Conservation (phyloP, 257 asterid species). For the Eustoma russellianum region DNA sequence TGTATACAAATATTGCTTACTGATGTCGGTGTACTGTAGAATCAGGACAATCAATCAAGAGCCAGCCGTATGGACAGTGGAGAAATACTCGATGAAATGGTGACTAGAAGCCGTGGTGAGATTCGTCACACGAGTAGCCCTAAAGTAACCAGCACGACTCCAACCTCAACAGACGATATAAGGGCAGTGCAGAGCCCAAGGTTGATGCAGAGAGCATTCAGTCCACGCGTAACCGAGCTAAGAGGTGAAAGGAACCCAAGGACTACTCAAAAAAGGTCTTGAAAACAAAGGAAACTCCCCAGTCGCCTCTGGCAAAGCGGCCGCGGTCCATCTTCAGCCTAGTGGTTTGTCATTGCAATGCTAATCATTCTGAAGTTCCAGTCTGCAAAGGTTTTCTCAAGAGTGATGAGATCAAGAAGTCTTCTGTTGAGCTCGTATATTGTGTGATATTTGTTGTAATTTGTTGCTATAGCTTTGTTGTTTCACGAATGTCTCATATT, state of each 20-base stretch:
- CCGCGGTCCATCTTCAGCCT: conserved; percentile 30
- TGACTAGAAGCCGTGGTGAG: conserved; percentile 92
- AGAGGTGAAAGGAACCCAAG: conserved; percentile 40
- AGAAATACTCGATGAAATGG: conserved; percentile 62
- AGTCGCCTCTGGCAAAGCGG: conserved; percentile 42
- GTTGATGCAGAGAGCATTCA: conserved; percentile 28
- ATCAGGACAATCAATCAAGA: conserved; percentile 37
- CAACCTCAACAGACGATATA: conserved; percentile 38
- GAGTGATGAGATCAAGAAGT: conserved; percentile 6
- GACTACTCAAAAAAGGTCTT: conserved; percentile 23
- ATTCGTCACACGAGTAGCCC: conserved; percentile 67
- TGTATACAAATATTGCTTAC: too few relatives aligned
- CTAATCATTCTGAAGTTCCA: conserved; percentile 1
- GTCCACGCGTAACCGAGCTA: conserved; percentile 51
- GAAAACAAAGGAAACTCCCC: conserved; percentile 50
- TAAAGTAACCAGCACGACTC: conserved; percentile 58
- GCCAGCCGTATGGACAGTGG: conserved; percentile 33
- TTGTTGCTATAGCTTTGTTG: conserved; percentile 2
- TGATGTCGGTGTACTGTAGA: conserved; percentile 23
- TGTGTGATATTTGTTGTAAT: background rate
- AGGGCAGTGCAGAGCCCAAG: conserved; percentile 42
- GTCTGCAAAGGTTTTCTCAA: conserved; percentile 3
- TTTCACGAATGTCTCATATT: background rate
- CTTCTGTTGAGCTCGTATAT: conserved; percentile 3
- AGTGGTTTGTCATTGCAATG: conserved; percentile 7